Evolutionary conservation across 108 stramenopile species (phyloP), one percentile per base, ranked within the genome.

Genomic region (Asterionellopsis glacialis): DNA sequence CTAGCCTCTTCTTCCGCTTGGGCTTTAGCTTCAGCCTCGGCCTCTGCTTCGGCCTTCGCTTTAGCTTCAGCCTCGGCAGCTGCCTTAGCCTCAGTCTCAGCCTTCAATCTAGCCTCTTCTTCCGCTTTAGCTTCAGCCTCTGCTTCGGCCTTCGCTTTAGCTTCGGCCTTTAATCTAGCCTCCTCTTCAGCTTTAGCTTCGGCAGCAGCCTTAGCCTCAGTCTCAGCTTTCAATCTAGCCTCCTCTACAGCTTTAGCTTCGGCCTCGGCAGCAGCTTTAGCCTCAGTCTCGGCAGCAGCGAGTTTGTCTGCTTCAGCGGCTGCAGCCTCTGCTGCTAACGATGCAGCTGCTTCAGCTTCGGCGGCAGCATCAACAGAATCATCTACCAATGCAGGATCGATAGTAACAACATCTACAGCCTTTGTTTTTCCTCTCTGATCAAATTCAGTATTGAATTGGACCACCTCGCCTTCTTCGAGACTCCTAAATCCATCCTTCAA

Each of bases 401-500:
- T 33, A 33, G 33, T 33, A 2, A 33, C 5, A 33, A 33, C 33
- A 33, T 33, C 33, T 2, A 33, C 33, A 33, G 33, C 33, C 33
- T 33, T 33, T 33, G 33, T 33, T 33, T 33, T 33, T 33, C 33
- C 33, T 33, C 33, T 33, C 33, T 33, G 33, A 33, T 33, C 33
- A 5, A 7, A 33, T 33, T 33, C 33, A 2, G 33, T 33, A 33
- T 7, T 33, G 33, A 77, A 88, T 55, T 88, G 83, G 7, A 84
- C 83, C 9, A 39, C 1, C 41, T 84, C 83, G 21, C 76, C 76
- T 40, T 79, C 85, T 6, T 72, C 80, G 13, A 87, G 65, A 40
- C 75, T 77, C 41, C 81, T 75, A 69, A 88, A 84, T 54, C 83
- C 87, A 33, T 77, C 73, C 24, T 73, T 49, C 61, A 84, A 72